phyloP scores from a whole-genome alignment of 345 rosid genomes.

The Brassica nigra region DNA sequence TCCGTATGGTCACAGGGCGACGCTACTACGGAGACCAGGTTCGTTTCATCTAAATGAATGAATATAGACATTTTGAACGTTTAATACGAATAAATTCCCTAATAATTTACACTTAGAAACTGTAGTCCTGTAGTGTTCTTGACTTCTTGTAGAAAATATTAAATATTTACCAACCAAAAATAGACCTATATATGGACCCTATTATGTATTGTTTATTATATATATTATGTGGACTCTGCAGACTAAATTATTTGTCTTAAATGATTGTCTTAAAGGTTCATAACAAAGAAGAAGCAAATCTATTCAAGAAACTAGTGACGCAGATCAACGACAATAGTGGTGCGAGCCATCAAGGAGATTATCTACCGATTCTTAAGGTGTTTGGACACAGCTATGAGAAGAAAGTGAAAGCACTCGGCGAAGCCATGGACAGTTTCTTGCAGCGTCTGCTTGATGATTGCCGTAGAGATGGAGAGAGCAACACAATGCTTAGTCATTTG shows the following conservation, averaged over 20 bases:
- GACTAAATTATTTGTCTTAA: background rate
- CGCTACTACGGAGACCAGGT: constrained; percentile 43
- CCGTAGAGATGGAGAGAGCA: constrained; percentile 32
- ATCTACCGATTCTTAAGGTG: constrained; percentile 45
- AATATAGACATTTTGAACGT: too few species aligned
- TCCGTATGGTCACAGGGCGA: constrained; percentile 47
- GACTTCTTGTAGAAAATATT: background rate
- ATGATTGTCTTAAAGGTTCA: constrained; percentile 24
- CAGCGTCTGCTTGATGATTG: constrained; percentile 49
- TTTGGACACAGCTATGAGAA: constrained; percentile 37
- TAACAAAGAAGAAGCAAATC: constrained; percentile 29
- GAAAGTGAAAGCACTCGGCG: constrained; percentile 27
- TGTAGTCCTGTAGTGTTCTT: background rate
- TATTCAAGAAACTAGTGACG: constrained; percentile 34
- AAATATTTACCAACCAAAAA: background rate
- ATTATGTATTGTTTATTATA: background rate
- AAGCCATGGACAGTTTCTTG: constrained; percentile 38
- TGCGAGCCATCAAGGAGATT: constrained; percentile 44
- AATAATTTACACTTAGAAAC: background rate
- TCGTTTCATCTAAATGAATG: background rate
- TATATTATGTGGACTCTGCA: background rate
- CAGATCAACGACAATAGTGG: constrained; percentile 27
- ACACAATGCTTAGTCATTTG: constrained; percentile 52
- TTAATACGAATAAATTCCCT: background rate
- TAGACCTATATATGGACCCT: background rate